Conservation (phyloP, 2,329 filamentous ascomycete genomes). For the Emydomyces testavorans region DNA sequence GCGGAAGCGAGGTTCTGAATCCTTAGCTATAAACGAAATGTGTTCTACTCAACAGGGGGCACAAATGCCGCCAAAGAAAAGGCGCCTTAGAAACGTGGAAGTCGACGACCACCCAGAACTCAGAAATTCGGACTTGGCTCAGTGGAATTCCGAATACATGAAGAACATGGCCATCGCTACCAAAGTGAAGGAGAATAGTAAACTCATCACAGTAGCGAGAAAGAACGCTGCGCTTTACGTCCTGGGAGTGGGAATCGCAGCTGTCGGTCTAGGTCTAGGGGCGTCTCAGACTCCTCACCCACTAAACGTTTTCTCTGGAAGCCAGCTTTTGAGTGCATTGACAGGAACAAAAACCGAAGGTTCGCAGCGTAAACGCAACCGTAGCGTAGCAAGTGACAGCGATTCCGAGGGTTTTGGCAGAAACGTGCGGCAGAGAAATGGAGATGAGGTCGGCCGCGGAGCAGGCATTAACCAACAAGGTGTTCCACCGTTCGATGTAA, state of each 20-base stretch:
- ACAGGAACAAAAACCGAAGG: constrained; percentile 25
- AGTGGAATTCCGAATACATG: constrained; percentile 50
- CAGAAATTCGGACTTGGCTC: constrained; percentile 44
- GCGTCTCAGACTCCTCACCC: constrained; percentile 37
- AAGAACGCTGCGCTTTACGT: constrained; percentile 54
- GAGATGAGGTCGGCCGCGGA: constrained; percentile 29
- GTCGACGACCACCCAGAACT: constrained; percentile 43
- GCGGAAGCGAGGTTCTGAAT: background rate
- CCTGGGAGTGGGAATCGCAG: constrained; percentile 45
- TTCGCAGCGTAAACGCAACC: constrained; percentile 23
- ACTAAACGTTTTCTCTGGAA: constrained; percentile 49
- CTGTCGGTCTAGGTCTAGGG: constrained; percentile 40
- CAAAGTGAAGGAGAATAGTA: constrained; percentile 36
- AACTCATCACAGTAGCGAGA: constrained; percentile 41
- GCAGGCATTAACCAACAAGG: constrained; percentile 11
- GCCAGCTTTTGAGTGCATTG: constrained; percentile 41
- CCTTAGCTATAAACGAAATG: background rate
- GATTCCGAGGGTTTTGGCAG: constrained; percentile 20
- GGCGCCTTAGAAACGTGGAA: constrained; percentile 28
- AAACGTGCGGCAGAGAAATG: constrained; percentile 31
- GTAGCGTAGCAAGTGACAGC: constrained; percentile 12
- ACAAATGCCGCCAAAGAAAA: constrained; percentile 19
- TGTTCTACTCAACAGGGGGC: constrained; percentile 3
- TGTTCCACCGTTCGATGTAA: constrained; percentile 9
- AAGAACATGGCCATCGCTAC: constrained; percentile 46